Evolutionary conservation across 257 asterid genomes (phyloP).

Genomic region (Phtheirospermum japonicum): DNA sequence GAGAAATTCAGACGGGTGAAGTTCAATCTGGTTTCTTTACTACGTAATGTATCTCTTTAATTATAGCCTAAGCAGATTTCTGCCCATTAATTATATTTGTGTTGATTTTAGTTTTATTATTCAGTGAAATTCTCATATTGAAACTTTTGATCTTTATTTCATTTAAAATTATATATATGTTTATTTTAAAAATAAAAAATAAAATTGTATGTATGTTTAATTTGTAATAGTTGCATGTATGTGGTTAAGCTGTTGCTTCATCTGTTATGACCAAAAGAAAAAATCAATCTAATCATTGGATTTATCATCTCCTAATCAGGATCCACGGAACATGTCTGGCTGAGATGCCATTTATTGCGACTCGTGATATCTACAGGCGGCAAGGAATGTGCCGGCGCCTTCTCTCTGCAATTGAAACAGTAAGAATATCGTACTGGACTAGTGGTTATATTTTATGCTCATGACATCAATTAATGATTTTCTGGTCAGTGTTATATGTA

Average conservation of each 20-base stretch:
- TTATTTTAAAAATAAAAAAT: neutral
- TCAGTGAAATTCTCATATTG: constrained; percentile 9
- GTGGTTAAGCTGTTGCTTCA: neutral
- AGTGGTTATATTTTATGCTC: constrained; percentile 11
- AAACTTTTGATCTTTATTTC: constrained; percentile 8
- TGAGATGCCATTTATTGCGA: constrained; percentile 95
- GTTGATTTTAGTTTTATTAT: constrained; percentile 17
- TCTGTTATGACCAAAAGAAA: constrained; percentile 13
- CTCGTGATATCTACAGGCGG: constrained; percentile 77
- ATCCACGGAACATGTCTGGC: constrained; percentile 74
- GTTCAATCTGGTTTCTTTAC: constrained; percentile 7
- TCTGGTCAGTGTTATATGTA: constrained; percentile 13
- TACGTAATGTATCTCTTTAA: neutral
- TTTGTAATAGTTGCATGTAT: neutral
- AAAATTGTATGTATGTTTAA: neutral
- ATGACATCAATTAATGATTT: constrained; percentile 14
- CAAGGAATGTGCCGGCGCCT: constrained; percentile 96
- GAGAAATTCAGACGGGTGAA: neutral
- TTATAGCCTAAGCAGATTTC: constrained; percentile 17
- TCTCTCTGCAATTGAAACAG: constrained; percentile 73
- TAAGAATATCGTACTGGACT: constrained; percentile 29
- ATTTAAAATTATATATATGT: neutral
- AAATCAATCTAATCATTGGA: constrained; percentile 22
- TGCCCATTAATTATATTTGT: neutral
- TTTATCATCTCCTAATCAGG: constrained; percentile 37